These are phyloP conservation scores for Daphne laureola DNA, from an alignment of 441 rosid genomes.

Conservation along the genomic window DNA sequence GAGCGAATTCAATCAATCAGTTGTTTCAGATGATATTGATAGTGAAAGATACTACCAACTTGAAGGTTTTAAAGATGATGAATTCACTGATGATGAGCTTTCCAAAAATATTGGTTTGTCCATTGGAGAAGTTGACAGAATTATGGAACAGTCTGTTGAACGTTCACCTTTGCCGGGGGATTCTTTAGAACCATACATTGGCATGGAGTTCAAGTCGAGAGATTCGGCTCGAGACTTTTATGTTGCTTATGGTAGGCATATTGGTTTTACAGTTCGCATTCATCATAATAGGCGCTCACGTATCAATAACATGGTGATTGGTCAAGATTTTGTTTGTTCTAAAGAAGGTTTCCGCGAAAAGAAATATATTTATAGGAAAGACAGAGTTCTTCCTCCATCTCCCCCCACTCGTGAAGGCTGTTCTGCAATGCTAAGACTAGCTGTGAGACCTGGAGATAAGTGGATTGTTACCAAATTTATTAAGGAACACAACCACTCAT, in stretches of 20 bases:
- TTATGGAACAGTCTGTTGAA: slow-evolving; percentile 26
- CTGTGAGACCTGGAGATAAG: slow-evolving; percentile 35
- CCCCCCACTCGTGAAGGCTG: slow-evolving; percentile 48
- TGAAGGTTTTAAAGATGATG: slow-evolving; percentile 26
- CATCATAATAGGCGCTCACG: slow-evolving; percentile 50
- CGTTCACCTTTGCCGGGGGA: slow-evolving; percentile 14
- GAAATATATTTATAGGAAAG: slow-evolving; percentile 43
- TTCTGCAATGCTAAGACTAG: slow-evolving; percentile 46
- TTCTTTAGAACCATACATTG: slow-evolving; percentile 26
- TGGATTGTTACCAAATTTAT: slow-evolving; percentile 46
- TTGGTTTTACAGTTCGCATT: slow-evolving; percentile 41
- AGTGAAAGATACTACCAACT: slow-evolving; percentile 27
- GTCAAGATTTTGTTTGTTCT: slow-evolving; percentile 57
- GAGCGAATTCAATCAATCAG: slow-evolving; percentile 26
- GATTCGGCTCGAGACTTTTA: slow-evolving; percentile 47
- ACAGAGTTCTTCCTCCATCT: slow-evolving; percentile 49
- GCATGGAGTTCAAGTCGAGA: slow-evolving; percentile 41
- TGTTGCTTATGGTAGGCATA: slow-evolving; percentile 33
- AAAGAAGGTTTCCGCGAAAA: slow-evolving; percentile 54
- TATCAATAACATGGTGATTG: slow-evolving; percentile 39
- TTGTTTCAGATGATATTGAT: slow-evolving; percentile 27
- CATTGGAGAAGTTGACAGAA: slow-evolving; percentile 33
- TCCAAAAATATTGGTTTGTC: slow-evolving; percentile 28
- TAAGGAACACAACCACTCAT: slow-evolving; percentile 36
- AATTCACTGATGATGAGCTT: slow-evolving; percentile 27